Base-by-base conservation (phyloP, 2,329 filamentous ascomycete genomes). In the Penicillium sp. region DNA sequence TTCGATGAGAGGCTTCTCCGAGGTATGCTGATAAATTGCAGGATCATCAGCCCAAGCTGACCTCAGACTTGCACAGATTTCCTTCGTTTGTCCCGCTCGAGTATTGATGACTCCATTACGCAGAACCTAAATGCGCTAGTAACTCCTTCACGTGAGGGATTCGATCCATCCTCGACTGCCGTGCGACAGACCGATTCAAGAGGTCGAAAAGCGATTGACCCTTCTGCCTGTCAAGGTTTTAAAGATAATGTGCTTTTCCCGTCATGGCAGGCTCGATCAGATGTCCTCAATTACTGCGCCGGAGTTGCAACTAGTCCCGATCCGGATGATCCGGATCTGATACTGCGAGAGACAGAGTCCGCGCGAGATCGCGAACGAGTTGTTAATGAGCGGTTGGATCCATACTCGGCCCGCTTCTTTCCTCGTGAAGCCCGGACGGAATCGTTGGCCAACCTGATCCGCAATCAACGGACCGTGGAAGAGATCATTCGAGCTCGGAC, bases 81-180 rank as follows among this genome's bases (percentile, higher is more conserved):
- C 75, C 84, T 99, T 22, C 90, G 92, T 41, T 77, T 95, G 65
- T 97, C 94, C 10, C 88, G 95, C 64, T 83, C 86, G 54, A 86
- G 90, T 50, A 89, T 97, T 71, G 95, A 99, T 78, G 95, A 99
- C 77, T 92, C 90, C 47, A 98, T 99, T 71, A 87, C 88, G 0
- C 93, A 96, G 72, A 94, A 96, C 70, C 86, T 99, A 62, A 98
- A 98, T 80, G 91, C 92, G 1, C 84, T 98, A 39, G 80, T 91
- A 47, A 93, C 89, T 0, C 94, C 94, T 0, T 84, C 90, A 12
- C 80, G 82, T 47, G 69, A 71, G 37, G 86, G 87, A 15, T 98
- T 96, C 77, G 90, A 96, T 72, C 90, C 94, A 1, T 79, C 83
- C 0, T 93, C 91, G 0, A 96, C 92, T 0, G 85, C 88, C 0